Conservation (phyloP, 768 basidiomycete species). For the Astraeus odoratus region DNA sequence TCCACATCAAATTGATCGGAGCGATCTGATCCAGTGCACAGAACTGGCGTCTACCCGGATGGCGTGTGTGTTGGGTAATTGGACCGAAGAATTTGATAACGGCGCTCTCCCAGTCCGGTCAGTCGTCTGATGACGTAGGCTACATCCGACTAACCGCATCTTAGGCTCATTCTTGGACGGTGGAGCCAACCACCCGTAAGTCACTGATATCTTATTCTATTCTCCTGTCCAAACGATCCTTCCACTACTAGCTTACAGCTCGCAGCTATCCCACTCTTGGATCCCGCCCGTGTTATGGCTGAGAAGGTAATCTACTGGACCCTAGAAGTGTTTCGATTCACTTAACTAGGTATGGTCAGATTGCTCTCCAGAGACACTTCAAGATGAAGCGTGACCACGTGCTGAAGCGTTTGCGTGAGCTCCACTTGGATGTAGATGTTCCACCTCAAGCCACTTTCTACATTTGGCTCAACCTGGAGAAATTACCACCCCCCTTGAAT, state of each 20-base stretch:
- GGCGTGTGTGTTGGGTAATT: conserved; percentile 91
- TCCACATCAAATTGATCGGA: not conserved
- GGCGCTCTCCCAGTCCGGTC: conserved; percentile 85
- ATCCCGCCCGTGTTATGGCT: conserved; percentile 54
- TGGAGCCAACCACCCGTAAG: conserved; percentile 88
- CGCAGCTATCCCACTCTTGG: conserved; percentile 79
- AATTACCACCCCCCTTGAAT: conserved; percentile 74
- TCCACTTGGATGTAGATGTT: conserved; percentile 71
- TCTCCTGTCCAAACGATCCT: not conserved
- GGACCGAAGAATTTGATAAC: conserved; percentile 85
- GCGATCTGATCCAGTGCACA: conserved; percentile 30
- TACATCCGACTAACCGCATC: not conserved
- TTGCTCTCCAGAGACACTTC: conserved; percentile 87
- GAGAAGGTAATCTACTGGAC: conserved; percentile 52
- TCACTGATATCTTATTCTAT: not conserved
- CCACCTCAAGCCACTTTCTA: conserved; percentile 86
- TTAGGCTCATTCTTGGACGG: conserved; percentile 87
- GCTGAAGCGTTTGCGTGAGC: conserved; percentile 66
- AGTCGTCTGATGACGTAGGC: conserved; percentile 6
- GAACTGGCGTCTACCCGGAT: conserved; percentile 95
- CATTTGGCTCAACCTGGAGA: conserved; percentile 85
- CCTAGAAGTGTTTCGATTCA: not conserved
- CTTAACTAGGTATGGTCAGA: conserved; percentile 25
- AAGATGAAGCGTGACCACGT: conserved; percentile 88
- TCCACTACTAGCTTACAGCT: conserved; percentile 58